Conservation (phyloP, 2,329 filamentous ascomycete genomes). For the Fusarium robinianum region DNA sequence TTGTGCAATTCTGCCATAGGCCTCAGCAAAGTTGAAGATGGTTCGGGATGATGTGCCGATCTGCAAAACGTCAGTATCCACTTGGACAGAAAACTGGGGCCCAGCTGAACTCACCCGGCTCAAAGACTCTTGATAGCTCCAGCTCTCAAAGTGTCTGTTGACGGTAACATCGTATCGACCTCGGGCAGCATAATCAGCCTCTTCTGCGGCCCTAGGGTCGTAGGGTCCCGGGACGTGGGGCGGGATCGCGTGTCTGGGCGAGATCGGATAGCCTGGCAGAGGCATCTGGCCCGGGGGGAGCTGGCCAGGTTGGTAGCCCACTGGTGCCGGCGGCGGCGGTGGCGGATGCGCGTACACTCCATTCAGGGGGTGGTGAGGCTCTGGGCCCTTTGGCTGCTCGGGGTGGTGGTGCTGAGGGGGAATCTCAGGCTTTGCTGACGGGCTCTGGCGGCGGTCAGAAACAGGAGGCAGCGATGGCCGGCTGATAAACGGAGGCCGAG, state of each 20-base stretch:
- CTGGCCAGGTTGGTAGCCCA: constrained; percentile 48
- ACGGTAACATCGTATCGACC: constrained; percentile 52
- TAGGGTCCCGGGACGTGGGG: constrained; percentile 47
- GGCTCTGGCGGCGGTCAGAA: constrained; percentile 49
- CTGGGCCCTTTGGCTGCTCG: constrained; percentile 46
- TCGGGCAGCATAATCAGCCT: constrained; percentile 49
- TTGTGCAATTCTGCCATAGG: constrained; percentile 57
- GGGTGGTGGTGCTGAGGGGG: constrained; percentile 39
- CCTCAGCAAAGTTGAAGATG: constrained; percentile 61
- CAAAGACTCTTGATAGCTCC: constrained; percentile 58
- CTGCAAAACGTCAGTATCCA: constrained; percentile 41
- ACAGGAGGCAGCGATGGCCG: constrained; percentile 47
- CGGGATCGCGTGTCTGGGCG: constrained; percentile 54
- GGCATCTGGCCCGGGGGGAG: constrained; percentile 54
- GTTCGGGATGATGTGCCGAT: constrained; percentile 57
- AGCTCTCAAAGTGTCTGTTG: constrained; percentile 56
- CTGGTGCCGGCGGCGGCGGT: constrained; percentile 44
- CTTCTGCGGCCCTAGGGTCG: constrained; percentile 52
- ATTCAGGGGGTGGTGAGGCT: constrained; percentile 44
- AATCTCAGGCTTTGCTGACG: constrained; percentile 48
- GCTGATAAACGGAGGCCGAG: constrained; percentile 43
- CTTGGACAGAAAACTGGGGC: too few species aligned
- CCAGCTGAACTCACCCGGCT: constrained; percentile 54
- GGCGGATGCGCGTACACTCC: constrained; percentile 45
- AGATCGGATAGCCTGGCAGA: constrained; percentile 55